Evolutionary conservation across 306 rosid species (phyloP).

Genomic region (Cucurbita pepo): DNA sequence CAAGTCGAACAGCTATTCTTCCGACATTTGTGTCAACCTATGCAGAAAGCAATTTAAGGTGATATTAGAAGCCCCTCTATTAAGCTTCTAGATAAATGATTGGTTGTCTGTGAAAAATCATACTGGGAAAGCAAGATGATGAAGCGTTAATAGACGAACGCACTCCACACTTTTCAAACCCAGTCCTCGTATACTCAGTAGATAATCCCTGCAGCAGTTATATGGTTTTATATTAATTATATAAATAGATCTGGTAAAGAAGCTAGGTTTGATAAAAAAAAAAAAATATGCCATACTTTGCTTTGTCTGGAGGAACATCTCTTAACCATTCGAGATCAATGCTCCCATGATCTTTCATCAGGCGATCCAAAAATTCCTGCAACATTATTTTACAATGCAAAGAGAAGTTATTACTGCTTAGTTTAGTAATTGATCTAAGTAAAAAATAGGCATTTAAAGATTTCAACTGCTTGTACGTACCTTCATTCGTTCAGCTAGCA

Average conservation of each 20-base stretch:
- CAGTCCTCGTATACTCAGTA: constrained; percentile 68
- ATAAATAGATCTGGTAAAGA: neutral
- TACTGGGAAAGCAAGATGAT: constrained; percentile 93
- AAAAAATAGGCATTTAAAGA: neutral
- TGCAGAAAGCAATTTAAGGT: constrained; percentile 8
- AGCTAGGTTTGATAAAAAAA: neutral
- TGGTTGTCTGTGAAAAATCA: constrained; percentile 16
- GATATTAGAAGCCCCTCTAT: constrained; percentile 7
- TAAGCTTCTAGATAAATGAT: neutral
- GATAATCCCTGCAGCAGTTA: constrained; percentile 52
- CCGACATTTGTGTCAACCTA: constrained; percentile 99
- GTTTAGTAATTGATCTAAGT: neutral
- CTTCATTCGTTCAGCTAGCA: constrained; percentile 89
- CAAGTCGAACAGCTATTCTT: constrained; percentile 93
- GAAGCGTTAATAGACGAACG: constrained; percentile 83
- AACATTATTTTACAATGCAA: constrained; percentile 10
- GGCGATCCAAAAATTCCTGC: constrained; percentile 71
- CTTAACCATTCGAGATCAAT: constrained; percentile 91
- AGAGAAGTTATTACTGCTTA: neutral
- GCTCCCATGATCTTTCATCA: constrained; percentile 75
- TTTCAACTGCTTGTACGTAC: constrained; percentile 17
- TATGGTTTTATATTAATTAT: neutral
- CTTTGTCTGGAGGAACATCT: constrained; percentile 74
- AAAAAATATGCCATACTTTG: constrained; percentile 38
- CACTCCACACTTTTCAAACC: constrained; percentile 97